Percentiles rank a stretch among this genome's conserved stretches.
Conservation (phyloP, 1,284 basidiomycete genomes). For the Leccinum insolens region DNA sequence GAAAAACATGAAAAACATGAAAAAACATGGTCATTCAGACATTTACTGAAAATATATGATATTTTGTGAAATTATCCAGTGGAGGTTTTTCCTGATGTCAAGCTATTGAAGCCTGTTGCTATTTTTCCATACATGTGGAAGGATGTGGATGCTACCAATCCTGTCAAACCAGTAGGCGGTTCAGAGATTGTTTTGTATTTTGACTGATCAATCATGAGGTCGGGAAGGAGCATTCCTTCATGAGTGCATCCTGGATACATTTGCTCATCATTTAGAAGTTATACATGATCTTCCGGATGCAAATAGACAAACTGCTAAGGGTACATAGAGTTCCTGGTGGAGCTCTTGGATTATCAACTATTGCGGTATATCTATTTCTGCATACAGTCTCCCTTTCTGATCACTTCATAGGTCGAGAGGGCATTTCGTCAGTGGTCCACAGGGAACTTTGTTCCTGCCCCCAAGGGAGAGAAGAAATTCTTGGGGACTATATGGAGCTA, state of each 20-base stretch:
- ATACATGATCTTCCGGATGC: background rate
- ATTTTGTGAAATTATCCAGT: too few relatives aligned
- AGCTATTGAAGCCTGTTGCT: background rate
- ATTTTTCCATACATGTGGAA: conserved; percentile 1
- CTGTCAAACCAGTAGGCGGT: background rate
- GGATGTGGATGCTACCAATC: background rate
- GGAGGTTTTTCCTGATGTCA: too few relatives aligned
- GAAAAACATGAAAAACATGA: too few relatives aligned
- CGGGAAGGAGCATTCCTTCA: background rate
- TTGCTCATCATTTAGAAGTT: background rate
- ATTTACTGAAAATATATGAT: too few relatives aligned
- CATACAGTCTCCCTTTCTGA: background rate
- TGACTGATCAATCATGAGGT: background rate
- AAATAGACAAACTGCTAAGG: background rate
- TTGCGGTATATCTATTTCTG: background rate
- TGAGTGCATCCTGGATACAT: background rate
- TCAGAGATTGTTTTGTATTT: background rate
- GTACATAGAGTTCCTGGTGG: background rate
- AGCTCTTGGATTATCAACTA: background rate
- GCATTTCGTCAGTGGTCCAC: background rate
- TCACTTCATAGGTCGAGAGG: background rate
- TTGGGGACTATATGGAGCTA: background rate
- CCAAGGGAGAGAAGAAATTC: background rate
- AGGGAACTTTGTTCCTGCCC: background rate
- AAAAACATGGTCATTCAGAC: too few relatives aligned